A percentile compares a stretch with the other conserved stretches of the same genome.
Conservation (phyloP, 2,329 filamentous ascomycete genomes). For the Colletotrichum neosansevieriae region DNA sequence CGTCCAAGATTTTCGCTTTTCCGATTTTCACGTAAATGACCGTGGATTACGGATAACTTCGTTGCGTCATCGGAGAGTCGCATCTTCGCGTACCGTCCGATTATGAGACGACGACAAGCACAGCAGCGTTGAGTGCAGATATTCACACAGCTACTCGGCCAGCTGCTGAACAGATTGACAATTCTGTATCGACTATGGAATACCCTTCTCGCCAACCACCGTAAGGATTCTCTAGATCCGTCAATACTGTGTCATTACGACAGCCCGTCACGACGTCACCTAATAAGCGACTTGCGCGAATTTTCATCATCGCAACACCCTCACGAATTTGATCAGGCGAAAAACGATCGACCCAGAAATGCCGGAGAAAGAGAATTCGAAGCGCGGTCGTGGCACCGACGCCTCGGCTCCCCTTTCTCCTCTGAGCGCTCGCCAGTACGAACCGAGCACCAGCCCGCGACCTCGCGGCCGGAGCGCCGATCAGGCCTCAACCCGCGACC, state of each 20-base stretch:
- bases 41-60: not conserved
- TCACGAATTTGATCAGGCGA: not conserved
- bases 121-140: not conserved
- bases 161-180: not conserved
- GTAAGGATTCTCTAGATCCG: not conserved
- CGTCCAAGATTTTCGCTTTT: not conserved
- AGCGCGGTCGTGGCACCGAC: not conserved
- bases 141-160: not conserved
- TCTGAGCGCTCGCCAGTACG: not conserved
- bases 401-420: not conserved
- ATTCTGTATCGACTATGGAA: not conserved
- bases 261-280: fast-evolving
- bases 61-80: not conserved
- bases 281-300: not conserved
- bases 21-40: not conserved
- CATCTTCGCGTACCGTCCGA: not conserved
- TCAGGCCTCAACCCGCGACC: not conserved
- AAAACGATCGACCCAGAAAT: not conserved
- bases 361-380: not conserved
- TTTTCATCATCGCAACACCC: not conserved
- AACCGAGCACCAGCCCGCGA: not conserved
- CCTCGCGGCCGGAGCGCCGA: slow-evolving; percentile 19
- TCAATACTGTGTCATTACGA: not conserved
- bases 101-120: slow-evolving; percentile 3
- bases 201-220: slow-evolving; percentile 11